Percentiles rank a stretch among this genome's conserved stretches.
phyloP scores from a whole-genome alignment of 2,329 filamentous ascomycete genomes.

The Arthrocladium fulminans region DNA sequence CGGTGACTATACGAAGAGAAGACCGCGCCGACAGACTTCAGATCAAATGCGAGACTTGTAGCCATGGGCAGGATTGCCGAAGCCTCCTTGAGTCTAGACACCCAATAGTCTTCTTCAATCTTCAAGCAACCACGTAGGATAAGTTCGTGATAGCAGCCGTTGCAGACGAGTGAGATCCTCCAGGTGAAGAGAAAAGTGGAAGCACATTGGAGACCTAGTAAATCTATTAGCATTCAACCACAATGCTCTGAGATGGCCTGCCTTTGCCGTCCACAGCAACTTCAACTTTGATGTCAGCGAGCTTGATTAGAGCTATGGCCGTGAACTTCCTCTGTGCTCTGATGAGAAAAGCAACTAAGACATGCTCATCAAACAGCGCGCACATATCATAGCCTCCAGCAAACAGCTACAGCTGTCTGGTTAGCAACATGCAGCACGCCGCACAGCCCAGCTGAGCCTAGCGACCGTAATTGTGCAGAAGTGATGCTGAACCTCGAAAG shows the following conservation, averaged over 20 bases:
- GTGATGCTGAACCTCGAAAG: conserved; percentile 55
- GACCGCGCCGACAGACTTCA: conserved; percentile 65
- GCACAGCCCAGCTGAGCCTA: conserved; percentile 73
- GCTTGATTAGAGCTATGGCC: conserved; percentile 63
- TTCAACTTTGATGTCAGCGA: conserved; percentile 59
- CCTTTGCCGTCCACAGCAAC: conserved; percentile 68
- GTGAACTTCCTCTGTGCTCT: conserved; percentile 61
- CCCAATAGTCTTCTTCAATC: conserved; percentile 74
- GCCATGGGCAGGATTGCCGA: conserved; percentile 45
- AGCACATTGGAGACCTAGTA: conserved; percentile 72
- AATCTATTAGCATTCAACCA: conserved; percentile 28
- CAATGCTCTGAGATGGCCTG: conserved; percentile 33
- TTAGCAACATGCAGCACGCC: conserved; percentile 78
- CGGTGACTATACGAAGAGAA: conserved; percentile 56
- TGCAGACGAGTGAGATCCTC: conserved; percentile 78
- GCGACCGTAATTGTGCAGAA: conserved; percentile 59
- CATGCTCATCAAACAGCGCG: conserved; percentile 68
- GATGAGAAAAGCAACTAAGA: conserved; percentile 64
- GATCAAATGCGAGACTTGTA: conserved; percentile 57
- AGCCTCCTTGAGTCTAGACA: conserved; percentile 50
- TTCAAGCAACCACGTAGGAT: conserved; percentile 78
- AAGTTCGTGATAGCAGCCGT: conserved; percentile 70
- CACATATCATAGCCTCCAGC: conserved; percentile 78
- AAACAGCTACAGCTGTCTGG: conserved; percentile 58
- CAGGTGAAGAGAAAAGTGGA: conserved; percentile 80